Percentiles rank a stretch among this genome's conserved stretches.
Evolutionary conservation across 108 stramenopile species (phyloP).

Genomic region (Fragilariopsis cylindrus): DNA sequence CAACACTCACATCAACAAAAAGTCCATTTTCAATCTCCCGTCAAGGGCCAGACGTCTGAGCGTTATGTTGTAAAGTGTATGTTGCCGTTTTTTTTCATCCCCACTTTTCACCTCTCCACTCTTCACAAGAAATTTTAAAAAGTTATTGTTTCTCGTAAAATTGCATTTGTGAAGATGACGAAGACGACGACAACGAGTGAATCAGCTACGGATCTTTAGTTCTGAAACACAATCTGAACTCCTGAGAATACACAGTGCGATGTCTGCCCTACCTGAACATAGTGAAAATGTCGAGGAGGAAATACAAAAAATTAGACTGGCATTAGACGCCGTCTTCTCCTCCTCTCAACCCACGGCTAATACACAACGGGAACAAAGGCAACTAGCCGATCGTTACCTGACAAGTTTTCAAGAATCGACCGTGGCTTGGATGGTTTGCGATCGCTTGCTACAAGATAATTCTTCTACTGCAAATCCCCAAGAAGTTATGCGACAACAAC

Average conservation of each 20-base stretch:
- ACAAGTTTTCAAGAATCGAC: conserved; percentile 69
- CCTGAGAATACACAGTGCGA: background rate
- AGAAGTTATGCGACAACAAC: conserved; percentile 43
- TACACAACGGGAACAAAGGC: conserved; percentile 52
- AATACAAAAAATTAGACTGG: conserved; percentile 61
- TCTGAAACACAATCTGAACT: background rate
- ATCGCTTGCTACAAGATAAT: conserved; percentile 54
- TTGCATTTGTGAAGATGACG: too few relatives aligned
- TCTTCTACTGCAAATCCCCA: conserved; percentile 5
- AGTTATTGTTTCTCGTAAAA: too few relatives aligned
- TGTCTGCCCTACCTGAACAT: conserved; percentile 52
- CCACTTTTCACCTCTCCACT: too few relatives aligned
- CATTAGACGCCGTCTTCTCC: conserved; percentile 70
- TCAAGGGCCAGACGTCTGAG: too few relatives aligned
- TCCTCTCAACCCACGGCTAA: conserved; percentile 18
- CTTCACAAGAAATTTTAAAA: too few relatives aligned
- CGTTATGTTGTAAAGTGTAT: too few relatives aligned
- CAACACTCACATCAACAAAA: too few relatives aligned
- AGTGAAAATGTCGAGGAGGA: conserved; percentile 74
- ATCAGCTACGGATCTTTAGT: too few relatives aligned
- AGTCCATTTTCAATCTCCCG: too few relatives aligned
- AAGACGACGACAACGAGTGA: too few relatives aligned
- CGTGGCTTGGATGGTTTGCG: conserved; percentile 83
- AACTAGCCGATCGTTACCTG: conserved; percentile 77
- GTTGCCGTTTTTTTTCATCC: too few relatives aligned